phyloP scores from a whole-genome alignment of 768 basidiomycete genomes.

The Tricholoma terreum region DNA sequence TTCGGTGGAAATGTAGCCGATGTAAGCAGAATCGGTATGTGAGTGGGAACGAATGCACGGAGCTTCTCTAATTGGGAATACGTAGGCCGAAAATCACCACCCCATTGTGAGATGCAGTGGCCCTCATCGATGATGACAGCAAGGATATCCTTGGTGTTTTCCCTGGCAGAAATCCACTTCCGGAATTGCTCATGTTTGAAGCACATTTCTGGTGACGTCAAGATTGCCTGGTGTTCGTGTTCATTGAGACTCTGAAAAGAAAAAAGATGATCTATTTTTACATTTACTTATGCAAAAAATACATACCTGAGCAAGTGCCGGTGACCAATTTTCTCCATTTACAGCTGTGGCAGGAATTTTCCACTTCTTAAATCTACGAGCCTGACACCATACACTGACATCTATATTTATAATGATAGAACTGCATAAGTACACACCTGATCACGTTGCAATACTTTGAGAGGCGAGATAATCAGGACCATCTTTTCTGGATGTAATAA shows the following conservation, averaged over 20 bases:
- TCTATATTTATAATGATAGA: neutral
- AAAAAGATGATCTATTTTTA: no score
- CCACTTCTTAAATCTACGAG: neutral
- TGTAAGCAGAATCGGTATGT: neutral
- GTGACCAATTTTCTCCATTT: neutral
- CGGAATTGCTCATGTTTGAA: no score
- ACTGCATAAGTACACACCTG: neutral
- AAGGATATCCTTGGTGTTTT: neutral
- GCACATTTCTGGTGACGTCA: no score
- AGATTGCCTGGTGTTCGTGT: no score
- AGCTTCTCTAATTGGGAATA: neutral
- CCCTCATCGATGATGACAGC: neutral
- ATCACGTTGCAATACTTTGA: no score
- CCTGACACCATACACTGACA: neutral
- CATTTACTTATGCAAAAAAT: no score
- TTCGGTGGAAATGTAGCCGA: neutral
- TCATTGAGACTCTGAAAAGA: no score
- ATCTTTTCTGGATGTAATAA: neutral
- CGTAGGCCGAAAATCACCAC: neutral
- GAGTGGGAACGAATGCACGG: neutral
- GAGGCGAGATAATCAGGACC: no score
- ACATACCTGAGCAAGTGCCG: neutral
- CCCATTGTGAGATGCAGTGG: neutral
- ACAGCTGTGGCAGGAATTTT: neutral
- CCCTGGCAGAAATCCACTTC: no score